A percentile compares a stretch with the other conserved stretches of the same genome.
Evolutionary conservation across 1,139 yeast genomes (phyloP).

Genomic region (Scheffersomyces illinoinensis): DNA sequence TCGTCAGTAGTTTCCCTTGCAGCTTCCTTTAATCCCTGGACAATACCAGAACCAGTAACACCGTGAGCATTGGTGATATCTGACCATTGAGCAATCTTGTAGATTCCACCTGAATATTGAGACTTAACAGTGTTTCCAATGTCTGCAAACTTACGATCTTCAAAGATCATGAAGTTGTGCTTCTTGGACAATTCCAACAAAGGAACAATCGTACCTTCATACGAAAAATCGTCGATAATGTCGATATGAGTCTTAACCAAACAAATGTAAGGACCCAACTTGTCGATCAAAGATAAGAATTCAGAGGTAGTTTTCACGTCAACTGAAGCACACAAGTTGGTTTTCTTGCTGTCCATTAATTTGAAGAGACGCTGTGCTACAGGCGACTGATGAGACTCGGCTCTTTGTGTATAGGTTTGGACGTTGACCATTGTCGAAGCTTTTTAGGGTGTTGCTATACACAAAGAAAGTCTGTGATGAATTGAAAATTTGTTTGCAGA

Average conservation of each 20-base stretch:
- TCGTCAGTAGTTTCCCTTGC: slow-evolving; percentile 64
- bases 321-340: slow-evolving; percentile 94
- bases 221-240: slow-evolving; percentile 83
- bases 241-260: slow-evolving; percentile 94
- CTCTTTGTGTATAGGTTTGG: slow-evolving; percentile 64
- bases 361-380: slow-evolving; percentile 74
- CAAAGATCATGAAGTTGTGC: slow-evolving; percentile 85
- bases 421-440: slow-evolving; percentile 19
- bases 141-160: slow-evolving; percentile 97
- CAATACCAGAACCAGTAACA: slow-evolving; percentile 93
- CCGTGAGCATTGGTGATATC: slow-evolving; percentile 98
- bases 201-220: slow-evolving; percentile 77
- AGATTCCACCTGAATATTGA: slow-evolving; percentile 90
- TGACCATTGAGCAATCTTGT: slow-evolving; percentile 88
- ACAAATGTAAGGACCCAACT: slow-evolving; percentile 88
- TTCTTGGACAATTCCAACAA: slow-evolving; percentile 67
- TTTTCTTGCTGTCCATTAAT: slow-evolving; percentile 76
- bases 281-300: slow-evolving; percentile 68
- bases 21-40: slow-evolving; percentile 82
- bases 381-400: slow-evolving; percentile 68
- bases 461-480: not conserved
- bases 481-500: not conserved
- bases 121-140: slow-evolving; percentile 97
- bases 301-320: slow-evolving; percentile 83
- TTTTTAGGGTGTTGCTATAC: not conserved